phyloP scores from a whole-genome alignment of 1,284 basidiomycete genomes.

The Pulveroboletus sp. region DNA sequence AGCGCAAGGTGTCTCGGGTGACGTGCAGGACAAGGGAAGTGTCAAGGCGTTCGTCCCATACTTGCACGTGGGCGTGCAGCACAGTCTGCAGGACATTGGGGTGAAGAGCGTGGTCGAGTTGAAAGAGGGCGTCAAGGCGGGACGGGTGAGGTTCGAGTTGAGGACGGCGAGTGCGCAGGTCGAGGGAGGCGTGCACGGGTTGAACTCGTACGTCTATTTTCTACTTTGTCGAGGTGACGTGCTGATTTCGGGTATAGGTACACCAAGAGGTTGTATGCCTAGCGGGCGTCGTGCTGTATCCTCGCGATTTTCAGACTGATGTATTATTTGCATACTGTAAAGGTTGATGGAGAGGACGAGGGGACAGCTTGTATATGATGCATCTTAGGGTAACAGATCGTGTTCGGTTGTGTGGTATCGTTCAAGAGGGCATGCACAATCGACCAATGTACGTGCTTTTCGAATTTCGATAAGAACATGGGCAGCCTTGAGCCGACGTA shows the following conservation, averaged over 20 bases:
- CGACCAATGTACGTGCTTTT: too few species aligned
- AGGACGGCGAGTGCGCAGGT: conserved; percentile 95
- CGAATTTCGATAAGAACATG: too few species aligned
- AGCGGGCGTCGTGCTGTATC: background rate
- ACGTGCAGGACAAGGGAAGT: conserved; percentile 97
- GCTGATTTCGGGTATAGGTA: conserved; percentile 26
- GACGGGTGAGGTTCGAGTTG: conserved; percentile 87
- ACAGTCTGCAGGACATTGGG: conserved; percentile 95
- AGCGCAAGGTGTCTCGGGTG: conserved; percentile 95
- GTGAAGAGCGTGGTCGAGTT: conserved; percentile 69
- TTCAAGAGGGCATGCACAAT: too few species aligned
- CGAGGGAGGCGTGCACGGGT: conserved; percentile 93
- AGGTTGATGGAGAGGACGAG: background rate
- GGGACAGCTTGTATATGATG: background rate
- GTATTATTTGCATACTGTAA: too few species aligned
- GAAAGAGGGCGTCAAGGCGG: conserved; percentile 60
- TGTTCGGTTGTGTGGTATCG: too few species aligned
- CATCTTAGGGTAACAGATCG: too few species aligned
- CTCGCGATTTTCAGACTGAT: background rate
- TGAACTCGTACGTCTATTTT: conserved; percentile 71
- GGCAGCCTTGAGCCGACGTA: too few species aligned
- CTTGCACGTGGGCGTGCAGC: conserved; percentile 89
- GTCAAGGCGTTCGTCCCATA: conserved; percentile 92
- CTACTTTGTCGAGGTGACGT: background rate
- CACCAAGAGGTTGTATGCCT: conserved; percentile 40